A percentile compares a stretch with the other conserved stretches of the same genome.
Conservation (phyloP, 1,139 yeast genomes). For the Saccharomyces uvarum region DNA sequence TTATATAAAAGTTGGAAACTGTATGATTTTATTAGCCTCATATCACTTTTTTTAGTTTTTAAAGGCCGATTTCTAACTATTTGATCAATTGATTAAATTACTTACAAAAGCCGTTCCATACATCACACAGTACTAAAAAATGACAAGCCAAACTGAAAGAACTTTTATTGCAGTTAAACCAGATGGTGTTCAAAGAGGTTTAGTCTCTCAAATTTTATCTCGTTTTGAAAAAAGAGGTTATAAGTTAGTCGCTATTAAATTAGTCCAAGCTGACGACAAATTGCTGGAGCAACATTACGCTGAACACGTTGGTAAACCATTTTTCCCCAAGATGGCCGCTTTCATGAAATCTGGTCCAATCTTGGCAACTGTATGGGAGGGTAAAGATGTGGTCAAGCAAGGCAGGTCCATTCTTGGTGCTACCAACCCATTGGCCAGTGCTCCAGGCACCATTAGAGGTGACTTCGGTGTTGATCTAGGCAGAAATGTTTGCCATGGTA, state of each 20-base stretch:
- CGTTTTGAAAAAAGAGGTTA: constrained; percentile 97
- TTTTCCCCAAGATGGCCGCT: constrained; percentile 90
- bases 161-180: constrained; percentile 99
- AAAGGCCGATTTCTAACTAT: background rate
- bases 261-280: constrained; percentile 77
- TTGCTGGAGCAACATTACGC: constrained; percentile 90
- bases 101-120: background rate
- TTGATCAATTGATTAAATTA: background rate
- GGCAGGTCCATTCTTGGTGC: constrained; percentile 98
- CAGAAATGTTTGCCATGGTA: constrained; percentile 98
- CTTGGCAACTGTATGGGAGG: constrained; percentile 99
- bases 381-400: constrained; percentile 98
- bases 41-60: background rate
- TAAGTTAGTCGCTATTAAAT: constrained; percentile 94
- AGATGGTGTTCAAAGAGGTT: constrained; percentile 99
- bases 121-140: background rate
- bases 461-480: constrained; percentile 95
- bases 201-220: constrained; percentile 78
- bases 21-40: background rate
- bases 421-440: constrained; percentile 94
- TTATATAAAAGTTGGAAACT: background rate
- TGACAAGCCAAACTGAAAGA: constrained; percentile 54
- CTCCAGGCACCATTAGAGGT: constrained; percentile 99
- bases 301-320: constrained; percentile 92
- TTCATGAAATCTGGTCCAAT: constrained; percentile 99